Percentiles rank a stretch among this genome's conserved stretches.
These are phyloP conservation scores for Aotearoamyces nothofagi DNA, from an alignment of 2,329 filamentous ascomycete species.

Conservation along the genomic window DNA sequence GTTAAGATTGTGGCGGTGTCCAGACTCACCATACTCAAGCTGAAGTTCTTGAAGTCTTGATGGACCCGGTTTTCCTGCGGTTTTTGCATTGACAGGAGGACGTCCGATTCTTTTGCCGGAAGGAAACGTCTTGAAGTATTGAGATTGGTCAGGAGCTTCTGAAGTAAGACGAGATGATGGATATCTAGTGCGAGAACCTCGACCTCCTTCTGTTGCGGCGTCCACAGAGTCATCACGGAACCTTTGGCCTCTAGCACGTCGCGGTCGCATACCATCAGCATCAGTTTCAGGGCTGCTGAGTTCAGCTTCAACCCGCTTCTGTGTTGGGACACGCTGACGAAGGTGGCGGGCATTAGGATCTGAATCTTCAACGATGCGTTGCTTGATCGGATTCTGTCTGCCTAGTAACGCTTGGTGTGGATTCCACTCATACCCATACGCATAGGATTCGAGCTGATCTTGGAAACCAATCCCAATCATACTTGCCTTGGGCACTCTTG, in stretches of 20 bases:
- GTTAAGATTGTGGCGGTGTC: background rate
- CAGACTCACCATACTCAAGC: conserved; percentile 1
- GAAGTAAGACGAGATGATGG: conserved; percentile 4
- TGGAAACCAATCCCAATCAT: conserved; percentile 20
- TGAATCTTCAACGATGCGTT: conserved; percentile 15
- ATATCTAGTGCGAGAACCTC: conserved; percentile 5
- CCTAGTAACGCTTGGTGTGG: conserved; percentile 40
- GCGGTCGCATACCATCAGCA: too few species aligned
- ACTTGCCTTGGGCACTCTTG: conserved; percentile 14
- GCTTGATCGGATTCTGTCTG: conserved; percentile 39
- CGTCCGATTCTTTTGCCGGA: conserved; percentile 18
- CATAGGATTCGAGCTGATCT: conserved; percentile 41
- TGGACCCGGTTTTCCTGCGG: too few species aligned
- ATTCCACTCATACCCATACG: conserved; percentile 47
- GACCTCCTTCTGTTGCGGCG: conserved; percentile 4
- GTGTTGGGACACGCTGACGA: conserved; percentile 8
- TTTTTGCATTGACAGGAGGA: conserved; percentile 13
- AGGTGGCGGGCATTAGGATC: conserved; percentile 4
- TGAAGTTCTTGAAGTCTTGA: conserved; percentile 1
- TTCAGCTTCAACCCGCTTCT: conserved; percentile 4
- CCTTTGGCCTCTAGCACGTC: too few species aligned
- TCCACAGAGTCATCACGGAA: too few species aligned
- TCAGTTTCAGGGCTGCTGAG: conserved; percentile 1
- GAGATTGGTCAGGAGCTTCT: conserved; percentile 10
- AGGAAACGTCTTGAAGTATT: conserved; percentile 11